These are phyloP conservation scores for Lodderomyces elongisporus DNA, from an alignment of 1,139 yeast species.

Conservation along the genomic window DNA sequence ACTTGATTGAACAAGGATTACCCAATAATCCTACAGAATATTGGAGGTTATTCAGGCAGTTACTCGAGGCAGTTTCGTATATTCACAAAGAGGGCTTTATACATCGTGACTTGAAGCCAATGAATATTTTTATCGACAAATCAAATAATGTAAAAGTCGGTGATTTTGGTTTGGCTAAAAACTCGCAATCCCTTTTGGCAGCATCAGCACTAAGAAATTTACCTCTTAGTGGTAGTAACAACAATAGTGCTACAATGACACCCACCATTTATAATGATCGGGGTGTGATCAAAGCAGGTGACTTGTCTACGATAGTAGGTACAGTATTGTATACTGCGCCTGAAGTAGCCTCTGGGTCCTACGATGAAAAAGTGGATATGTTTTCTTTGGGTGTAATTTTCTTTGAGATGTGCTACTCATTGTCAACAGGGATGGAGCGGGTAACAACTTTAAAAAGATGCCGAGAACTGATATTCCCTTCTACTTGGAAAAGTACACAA, in stretches of 20 bases:
- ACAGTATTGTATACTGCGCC: slow-evolving; percentile 90
- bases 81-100: slow-evolving; percentile 93
- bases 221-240: neutral
- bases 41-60: slow-evolving; percentile 85
- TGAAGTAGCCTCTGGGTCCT: slow-evolving; percentile 75
- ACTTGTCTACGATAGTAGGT: slow-evolving; percentile 87
- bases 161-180: slow-evolving; percentile 94
- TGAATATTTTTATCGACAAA: slow-evolving; percentile 91
- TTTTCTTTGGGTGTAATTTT: slow-evolving; percentile 91
- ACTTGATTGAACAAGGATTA: slow-evolving; percentile 77
- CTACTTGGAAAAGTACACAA: slow-evolving; percentile 51
- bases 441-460: slow-evolving; percentile 62
- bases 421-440: slow-evolving; percentile 90
- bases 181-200: slow-evolving; percentile 39
- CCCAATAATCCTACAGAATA: slow-evolving; percentile 70
- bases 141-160: slow-evolving; percentile 89
- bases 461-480: slow-evolving; percentile 61
- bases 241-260: neutral
- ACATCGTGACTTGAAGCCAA: slow-evolving; percentile 92
- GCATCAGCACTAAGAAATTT: neutral
- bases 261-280: neutral
- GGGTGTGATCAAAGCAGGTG: slow-evolving; percentile 49
- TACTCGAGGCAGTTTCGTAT: slow-evolving; percentile 84
- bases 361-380: slow-evolving; percentile 92
- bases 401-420: slow-evolving; percentile 86